Evolutionary conservation across 2,329 filamentous ascomycete genomes (phyloP), one percentile per base, ranked within the genome.

Genomic region (Cercospora berteroae): DNA sequence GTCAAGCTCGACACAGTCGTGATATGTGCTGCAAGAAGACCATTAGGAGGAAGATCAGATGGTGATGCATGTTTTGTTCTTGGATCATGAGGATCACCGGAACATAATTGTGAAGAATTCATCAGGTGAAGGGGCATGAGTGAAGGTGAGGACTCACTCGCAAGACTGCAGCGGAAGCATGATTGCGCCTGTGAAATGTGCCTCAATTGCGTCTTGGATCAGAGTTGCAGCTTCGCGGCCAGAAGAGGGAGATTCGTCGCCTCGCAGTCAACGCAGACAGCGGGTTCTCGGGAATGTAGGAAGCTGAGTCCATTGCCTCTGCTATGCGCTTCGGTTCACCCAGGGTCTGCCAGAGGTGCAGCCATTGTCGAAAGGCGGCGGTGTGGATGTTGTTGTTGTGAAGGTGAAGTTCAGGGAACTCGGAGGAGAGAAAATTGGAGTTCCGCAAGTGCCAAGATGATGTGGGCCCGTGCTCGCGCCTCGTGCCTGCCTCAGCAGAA

Each of bases 41-140:
- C 25, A 62, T 64, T 39, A 55, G 59, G 58, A 65, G 55, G 44
- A 44, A 64, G 72, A 74, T 79, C 77, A 79, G 77, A 79, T 79
- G 77, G 77, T 79, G 76, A 77, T 79, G 77, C 77, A 79, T 79
- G 77, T 79, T 61, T 78, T 75, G 76, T 79, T 77, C 76, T 63
- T 73, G 76, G 77, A 74, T 77, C 77, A 79, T 75, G 68, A 67
- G 68, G 63, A 68, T 78, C 77, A 70, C 77, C 76, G 70, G 76
- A 78, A 79, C 76, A 72, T 56, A 57, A 70, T 72, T 75, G 74
- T 77, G 76, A 74, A 72, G 67, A 71, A 67, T 67, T 74, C 74
- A 76, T 76, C 74, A 74, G 66, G 31, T 36, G 58, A 71, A 64
- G 61, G 62, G 20, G 20, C 13, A 13, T 13, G 60, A 10, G 33